A percentile compares a stretch with the other conserved stretches of the same genome.
phyloP scores from a whole-genome alignment of 805 yeast genomes.

The Kuraishia piskuri region DNA sequence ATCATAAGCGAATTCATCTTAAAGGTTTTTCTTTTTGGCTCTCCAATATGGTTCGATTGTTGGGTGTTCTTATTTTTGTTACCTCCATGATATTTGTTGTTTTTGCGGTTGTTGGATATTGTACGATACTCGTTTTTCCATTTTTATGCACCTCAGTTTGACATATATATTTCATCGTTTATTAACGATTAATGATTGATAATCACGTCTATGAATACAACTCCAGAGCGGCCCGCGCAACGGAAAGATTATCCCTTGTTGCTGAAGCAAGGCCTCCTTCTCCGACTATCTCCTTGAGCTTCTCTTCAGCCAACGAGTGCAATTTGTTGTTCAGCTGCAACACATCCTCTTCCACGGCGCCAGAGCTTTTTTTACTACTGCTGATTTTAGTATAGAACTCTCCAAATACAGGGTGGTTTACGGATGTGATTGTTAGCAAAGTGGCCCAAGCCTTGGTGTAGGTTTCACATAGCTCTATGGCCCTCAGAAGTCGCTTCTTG shows the following conservation, averaged over 20 bases:
- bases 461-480: slow-evolving; percentile 69
- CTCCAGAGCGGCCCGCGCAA: slow-evolving; percentile 1
- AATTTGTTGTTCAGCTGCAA: slow-evolving; percentile 22
- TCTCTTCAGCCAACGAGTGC: slow-evolving; percentile 24
- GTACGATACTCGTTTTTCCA: no score
- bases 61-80: no score
- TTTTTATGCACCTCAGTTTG: no score
- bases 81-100: no score
- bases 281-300: slow-evolving; percentile 26
- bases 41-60: no score
- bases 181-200: no score
- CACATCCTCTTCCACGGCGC: slow-evolving; percentile 7
- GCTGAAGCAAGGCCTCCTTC: slow-evolving; percentile 6
- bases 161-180: no score
- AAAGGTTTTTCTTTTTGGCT: no score
- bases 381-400: neutral
- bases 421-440: slow-evolving; percentile 20
- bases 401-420: neutral
- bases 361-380: neutral
- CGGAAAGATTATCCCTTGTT: neutral
- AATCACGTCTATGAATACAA: neutral
- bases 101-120: no score
- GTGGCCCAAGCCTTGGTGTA: slow-evolving; percentile 74
- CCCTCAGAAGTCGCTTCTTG: slow-evolving; percentile 47
- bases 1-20: no score